Percentiles rank a stretch among this genome's conserved stretches.
phyloP scores from a whole-genome alignment of 2,329 filamentous ascomycete genomes.

The Pseudofabraea citricarpa region DNA sequence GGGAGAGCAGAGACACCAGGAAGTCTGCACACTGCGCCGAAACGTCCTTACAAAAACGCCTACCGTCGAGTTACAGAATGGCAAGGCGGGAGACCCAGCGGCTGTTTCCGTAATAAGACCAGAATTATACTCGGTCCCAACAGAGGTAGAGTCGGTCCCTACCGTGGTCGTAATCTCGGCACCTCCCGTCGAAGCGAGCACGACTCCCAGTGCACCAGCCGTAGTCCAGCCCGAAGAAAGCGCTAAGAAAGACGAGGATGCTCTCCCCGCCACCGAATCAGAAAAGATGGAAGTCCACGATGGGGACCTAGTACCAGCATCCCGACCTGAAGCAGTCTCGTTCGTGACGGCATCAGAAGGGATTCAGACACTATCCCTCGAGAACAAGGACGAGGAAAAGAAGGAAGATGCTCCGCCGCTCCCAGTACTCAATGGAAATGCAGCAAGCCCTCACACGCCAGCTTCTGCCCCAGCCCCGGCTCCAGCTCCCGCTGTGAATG shows the following conservation, averaged over 20 bases:
- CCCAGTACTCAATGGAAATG: background rate
- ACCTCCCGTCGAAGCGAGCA: background rate
- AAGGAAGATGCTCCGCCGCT: background rate
- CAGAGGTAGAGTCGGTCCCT: background rate
- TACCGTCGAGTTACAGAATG: background rate
- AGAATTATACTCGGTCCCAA: conserved; percentile 10
- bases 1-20: conserved; percentile 39
- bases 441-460: background rate
- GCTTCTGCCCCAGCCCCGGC: background rate
- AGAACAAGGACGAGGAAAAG: conserved; percentile 11
- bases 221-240: background rate
- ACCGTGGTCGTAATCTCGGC: background rate
- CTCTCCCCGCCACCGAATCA: conserved; percentile 1
- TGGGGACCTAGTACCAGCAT: conserved; percentile 13
- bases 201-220: background rate
- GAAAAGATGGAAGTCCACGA: conserved; percentile 10
- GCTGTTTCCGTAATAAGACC: conserved; percentile 1
- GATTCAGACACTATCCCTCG: conserved; percentile 3
- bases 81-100: background rate
- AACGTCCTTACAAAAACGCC: background rate
- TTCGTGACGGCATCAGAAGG: conserved; percentile 21
- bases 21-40: conserved; percentile 18
- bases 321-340: conserved; percentile 16
- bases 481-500: conserved; percentile 56
- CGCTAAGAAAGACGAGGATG: background rate